Conservation (phyloP, 768 basidiomycete genomes). For the Mrakia frigida region DNA sequence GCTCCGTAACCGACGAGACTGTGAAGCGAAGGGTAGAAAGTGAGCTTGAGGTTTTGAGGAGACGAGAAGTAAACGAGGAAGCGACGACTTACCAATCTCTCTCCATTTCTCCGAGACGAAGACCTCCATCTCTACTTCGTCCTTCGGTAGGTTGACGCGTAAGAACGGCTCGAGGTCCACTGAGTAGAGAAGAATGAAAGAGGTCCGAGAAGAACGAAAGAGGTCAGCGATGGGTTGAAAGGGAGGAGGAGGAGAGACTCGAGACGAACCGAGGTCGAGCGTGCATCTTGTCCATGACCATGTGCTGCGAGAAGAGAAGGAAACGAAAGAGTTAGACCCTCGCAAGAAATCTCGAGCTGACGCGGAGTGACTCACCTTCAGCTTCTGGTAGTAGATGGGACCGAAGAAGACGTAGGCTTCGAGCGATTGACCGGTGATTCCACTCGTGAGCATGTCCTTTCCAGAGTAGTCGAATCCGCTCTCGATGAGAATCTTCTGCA, state of each 20-base stretch:
- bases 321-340: constrained; percentile 15
- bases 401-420: constrained; percentile 99
- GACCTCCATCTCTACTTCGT: constrained; percentile 91
- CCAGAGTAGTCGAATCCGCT: constrained; percentile 94
- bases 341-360: neutral
- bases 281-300: constrained; percentile 99
- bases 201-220: neutral
- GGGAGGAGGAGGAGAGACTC: constrained; percentile 17
- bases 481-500: constrained; percentile 92
- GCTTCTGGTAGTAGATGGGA: constrained; percentile 97
- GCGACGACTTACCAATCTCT: constrained; percentile 68
- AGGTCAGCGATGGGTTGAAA: constrained; percentile 31
- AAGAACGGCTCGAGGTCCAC: constrained; percentile 90
- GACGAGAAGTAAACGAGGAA: neutral
- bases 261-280: constrained; percentile 77
- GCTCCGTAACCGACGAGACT: constrained; percentile 91
- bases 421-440: constrained; percentile 92
- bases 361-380: constrained; percentile 61
- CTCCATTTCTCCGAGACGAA: constrained; percentile 98
- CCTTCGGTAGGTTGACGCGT: constrained; percentile 98
- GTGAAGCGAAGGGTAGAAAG: neutral
- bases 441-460: constrained; percentile 98
- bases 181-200: constrained; percentile 41
- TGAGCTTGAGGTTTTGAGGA: neutral
- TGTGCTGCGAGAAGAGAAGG: constrained; percentile 60